These are phyloP conservation scores for Arthrobotrys iridis DNA, from an alignment of 2,329 filamentous ascomycete species.

Conservation along the genomic window DNA sequence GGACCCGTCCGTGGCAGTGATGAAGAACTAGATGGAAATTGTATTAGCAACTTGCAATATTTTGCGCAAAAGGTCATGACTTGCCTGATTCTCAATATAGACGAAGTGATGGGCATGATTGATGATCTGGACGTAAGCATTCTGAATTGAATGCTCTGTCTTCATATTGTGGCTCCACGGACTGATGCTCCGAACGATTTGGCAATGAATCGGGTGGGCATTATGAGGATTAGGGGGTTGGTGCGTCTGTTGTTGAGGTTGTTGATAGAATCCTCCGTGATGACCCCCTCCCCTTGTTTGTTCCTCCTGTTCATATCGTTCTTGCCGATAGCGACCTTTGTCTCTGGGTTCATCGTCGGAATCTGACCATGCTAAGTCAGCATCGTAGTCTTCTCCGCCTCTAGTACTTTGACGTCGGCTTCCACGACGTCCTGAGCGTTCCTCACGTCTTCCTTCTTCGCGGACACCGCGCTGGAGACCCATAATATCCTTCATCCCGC, in stretches of 20 bases:
- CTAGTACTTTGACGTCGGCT: constrained; percentile 6
- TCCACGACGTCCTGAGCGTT: constrained; percentile 6
- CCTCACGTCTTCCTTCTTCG: background rate
- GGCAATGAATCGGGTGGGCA: constrained; percentile 67
- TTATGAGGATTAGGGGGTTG: constrained; percentile 46
- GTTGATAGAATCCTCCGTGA: constrained; percentile 23
- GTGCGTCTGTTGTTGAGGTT: constrained; percentile 1
- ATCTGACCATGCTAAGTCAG: constrained; percentile 34
- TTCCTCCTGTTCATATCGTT: constrained; percentile 13
- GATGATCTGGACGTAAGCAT: constrained; percentile 81
- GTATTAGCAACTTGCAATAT: background rate
- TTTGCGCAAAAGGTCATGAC: background rate
- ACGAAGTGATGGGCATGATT: constrained; percentile 75
- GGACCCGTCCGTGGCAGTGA: constrained; percentile 80
- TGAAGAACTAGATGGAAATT: constrained; percentile 76
- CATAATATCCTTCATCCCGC: constrained; percentile 28
- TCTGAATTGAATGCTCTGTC: constrained; percentile 82
- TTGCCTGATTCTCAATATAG: constrained; percentile 79
- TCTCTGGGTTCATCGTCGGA: constrained; percentile 16
- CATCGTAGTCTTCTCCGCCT: constrained; percentile 22
- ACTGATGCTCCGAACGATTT: constrained; percentile 63
- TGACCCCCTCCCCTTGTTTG: constrained; percentile 4
- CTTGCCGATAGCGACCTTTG: background rate
- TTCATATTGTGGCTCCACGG: constrained; percentile 70
- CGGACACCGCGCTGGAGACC: constrained; percentile 1